Percentiles rank a stretch among this genome's conserved stretches.
Conservation (phyloP, 176 grass and related monocot species). For the Phoenix roebelenii region DNA sequence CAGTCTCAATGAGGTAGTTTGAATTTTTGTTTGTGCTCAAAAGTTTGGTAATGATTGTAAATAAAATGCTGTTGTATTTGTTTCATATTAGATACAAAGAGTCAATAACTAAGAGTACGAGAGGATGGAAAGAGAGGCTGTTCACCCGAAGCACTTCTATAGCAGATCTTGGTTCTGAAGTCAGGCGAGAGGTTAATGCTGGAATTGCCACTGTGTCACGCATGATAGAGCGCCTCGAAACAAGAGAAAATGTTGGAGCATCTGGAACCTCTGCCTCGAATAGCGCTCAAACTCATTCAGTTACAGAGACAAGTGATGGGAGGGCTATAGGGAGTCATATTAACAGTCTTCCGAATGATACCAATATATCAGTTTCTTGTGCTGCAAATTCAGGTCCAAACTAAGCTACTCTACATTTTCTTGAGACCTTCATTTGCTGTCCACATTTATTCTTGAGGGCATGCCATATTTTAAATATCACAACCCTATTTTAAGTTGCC, state of each 20-base stretch:
- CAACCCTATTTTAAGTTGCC: too few species aligned
- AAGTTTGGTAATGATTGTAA: too few species aligned
- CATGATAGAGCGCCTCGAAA: constrained; percentile 90
- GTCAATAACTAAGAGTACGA: constrained; percentile 88
- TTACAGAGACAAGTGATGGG: constrained; percentile 24
- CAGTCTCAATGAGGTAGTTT: constrained; percentile 75
- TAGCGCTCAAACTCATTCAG: constrained; percentile 18
- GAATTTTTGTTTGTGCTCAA: too few species aligned
- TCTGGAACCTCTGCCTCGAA: constrained; percentile 23
- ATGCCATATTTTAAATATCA: too few species aligned
- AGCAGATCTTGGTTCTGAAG: constrained; percentile 90
- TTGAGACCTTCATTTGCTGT: constrained; percentile 27
- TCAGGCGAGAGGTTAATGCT: constrained; percentile 80
- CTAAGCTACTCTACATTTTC: constrained; percentile 23
- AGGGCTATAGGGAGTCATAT: constrained; percentile 21
- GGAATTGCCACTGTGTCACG: constrained; percentile 84
- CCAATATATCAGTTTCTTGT: constrained; percentile 31
- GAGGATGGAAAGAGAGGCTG: constrained; percentile 81
- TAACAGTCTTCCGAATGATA: constrained; percentile 7
- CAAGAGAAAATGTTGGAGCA: constrained; percentile 46
- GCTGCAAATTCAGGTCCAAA: constrained; percentile 32
- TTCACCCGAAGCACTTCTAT: constrained; percentile 63
- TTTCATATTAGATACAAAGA: constrained; percentile 72
- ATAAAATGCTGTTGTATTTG: neutral
- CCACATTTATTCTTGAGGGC: neutral